phyloP scores from a whole-genome alignment of 2,329 filamentous ascomycete genomes.

The Cytospora schulzeri region DNA sequence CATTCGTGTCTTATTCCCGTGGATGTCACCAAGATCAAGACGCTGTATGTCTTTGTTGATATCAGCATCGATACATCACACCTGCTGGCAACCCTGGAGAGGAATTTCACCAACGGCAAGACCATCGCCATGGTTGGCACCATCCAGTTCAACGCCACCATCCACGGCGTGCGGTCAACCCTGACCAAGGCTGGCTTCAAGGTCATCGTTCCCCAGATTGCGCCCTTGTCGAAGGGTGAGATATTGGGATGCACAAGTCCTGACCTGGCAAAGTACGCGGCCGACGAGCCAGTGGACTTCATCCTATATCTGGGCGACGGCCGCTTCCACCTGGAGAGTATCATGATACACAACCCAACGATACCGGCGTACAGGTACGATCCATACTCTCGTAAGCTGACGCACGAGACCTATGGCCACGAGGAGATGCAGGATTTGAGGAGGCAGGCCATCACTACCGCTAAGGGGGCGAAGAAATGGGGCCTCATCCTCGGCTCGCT shows the following conservation, averaged over 20 bases:
- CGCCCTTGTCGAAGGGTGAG: slow-evolving; percentile 90
- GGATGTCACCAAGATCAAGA: slow-evolving; percentile 95
- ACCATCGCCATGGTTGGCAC: slow-evolving; percentile 93
- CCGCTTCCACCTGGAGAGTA: slow-evolving; percentile 93
- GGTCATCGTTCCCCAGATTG: slow-evolving; percentile 87
- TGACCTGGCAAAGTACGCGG: slow-evolving; percentile 35
- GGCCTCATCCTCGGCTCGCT: slow-evolving; percentile 91
- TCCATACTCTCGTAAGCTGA: slow-evolving; percentile 89
- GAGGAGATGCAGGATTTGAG: slow-evolving; percentile 85
- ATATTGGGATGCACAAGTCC: slow-evolving; percentile 97
- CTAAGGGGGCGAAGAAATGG: slow-evolving; percentile 82
- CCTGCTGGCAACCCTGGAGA: slow-evolving; percentile 80
- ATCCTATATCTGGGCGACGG: slow-evolving; percentile 91
- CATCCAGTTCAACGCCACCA: slow-evolving; percentile 97
- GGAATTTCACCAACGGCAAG: slow-evolving; percentile 84
- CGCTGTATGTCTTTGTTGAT: slow-evolving; percentile 96
- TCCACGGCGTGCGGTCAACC: slow-evolving; percentile 78
- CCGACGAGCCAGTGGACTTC: slow-evolving; percentile 60
- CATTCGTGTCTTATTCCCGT: slow-evolving; percentile 96
- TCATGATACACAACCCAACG: slow-evolving; percentile 96
- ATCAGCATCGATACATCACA: slow-evolving; percentile 94
- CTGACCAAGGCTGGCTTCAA: slow-evolving; percentile 84
- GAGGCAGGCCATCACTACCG: slow-evolving; percentile 72
- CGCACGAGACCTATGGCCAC: slow-evolving; percentile 89
- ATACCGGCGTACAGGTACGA: slow-evolving; percentile 95